Evolutionary conservation across 495 filamentous ascomycete species (phyloP), one percentile per base, ranked within the genome.

Genomic region (Talaromyces ruber): DNA sequence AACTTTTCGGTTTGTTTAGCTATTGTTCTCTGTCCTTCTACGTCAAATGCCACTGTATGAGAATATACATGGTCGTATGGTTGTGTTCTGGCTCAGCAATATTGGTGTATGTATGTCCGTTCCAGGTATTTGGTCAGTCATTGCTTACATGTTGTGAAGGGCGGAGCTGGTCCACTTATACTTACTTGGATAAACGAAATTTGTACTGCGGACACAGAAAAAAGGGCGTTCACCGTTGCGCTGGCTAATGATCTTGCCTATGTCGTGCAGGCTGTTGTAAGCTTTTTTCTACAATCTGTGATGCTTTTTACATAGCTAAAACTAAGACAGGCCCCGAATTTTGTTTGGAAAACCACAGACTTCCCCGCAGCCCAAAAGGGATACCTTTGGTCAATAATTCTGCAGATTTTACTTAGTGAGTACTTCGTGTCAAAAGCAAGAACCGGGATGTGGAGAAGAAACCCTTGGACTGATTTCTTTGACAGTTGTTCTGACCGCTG

Each of bases 301-400:
- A n/a, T n/a, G 34, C 34, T 5, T 39, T 34, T 34, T 11, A 45
- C 21, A 29, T 26, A n/a, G n/a, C 32, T 50, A 51, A 39, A 6
- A 54, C 18, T 60, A 14, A 52, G 2, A 6, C 25, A 74, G 70
- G 71, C 73, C 2, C 73, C 73, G 0, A 75, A 75, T 22, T 75
- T 75, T 53, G 67, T 75, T 1, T 75, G 73, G 73, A 74, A 75
- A 51, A 75, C 73, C 2, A 71, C 70, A 21, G 71, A 68, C 14
- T 75, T 75, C 30, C 73, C 73, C 25, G 65, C 63, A 9, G 73
- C 73, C 3, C 63, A 58, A 28, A 72, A 74, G 34, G 73, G 73
- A 39, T 74, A 75, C 60, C 59, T 66, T 4, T 75, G 67, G 67
- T 66, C 62, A 4, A 70, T 72, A 30, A 65, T 72, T 5, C 45